Base-by-base conservation (phyloP, 1,284 basidiomycete species). In the Rugosomyces carneus region DNA sequence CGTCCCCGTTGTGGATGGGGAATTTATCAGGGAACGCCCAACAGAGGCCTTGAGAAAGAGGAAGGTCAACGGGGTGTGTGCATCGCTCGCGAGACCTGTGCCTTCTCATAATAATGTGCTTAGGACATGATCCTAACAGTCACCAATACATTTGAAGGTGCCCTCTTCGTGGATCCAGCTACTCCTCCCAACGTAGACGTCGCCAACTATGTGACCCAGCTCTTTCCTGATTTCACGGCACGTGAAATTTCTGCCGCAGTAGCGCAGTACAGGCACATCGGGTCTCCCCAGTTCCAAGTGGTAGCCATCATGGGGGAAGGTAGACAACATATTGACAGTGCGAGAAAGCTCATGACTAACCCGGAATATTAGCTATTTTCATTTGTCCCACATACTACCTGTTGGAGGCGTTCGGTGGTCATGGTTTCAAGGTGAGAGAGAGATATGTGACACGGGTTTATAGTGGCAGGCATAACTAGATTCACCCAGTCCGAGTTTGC, bases 241-340 rank as follows among this genome's bases (percentile, higher is more conserved):
- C 37, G 49, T 1, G 52, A 66, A 24, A 57, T 63, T 0, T 40
- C 58, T 1, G 47, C 40, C 3, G 66, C 60, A 5, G 54, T 59
- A 0, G 45, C 54, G 15, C 44, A 58, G 19, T 72, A 72, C 49
- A 51, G 52, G 11, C 52, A 55, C 5, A 31, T 64, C 5, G 66
- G 65, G 7, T 56, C 58, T 16, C 62, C 58, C 4, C 45, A 63
- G 19, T 58, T 61, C 37, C 69, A 71, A 44, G 66, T 58, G 0
- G 57, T 54, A 23, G 59, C 56, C 2, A 66, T 73, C 11, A 68
- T 70, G 61, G 65, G 69, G 4, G 72, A 76, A 64, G 59, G 73
- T 73, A 42, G 15, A 4, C 7, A 18, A 9, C 19, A n/a, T 23
- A 24, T 24, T 15, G 10, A 16, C 7, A 4, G 37, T 29, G 24